These are phyloP conservation scores for Leptosphaerulina australis DNA, from an alignment of 2,329 filamentous ascomycete species.

Conservation along the genomic window DNA sequence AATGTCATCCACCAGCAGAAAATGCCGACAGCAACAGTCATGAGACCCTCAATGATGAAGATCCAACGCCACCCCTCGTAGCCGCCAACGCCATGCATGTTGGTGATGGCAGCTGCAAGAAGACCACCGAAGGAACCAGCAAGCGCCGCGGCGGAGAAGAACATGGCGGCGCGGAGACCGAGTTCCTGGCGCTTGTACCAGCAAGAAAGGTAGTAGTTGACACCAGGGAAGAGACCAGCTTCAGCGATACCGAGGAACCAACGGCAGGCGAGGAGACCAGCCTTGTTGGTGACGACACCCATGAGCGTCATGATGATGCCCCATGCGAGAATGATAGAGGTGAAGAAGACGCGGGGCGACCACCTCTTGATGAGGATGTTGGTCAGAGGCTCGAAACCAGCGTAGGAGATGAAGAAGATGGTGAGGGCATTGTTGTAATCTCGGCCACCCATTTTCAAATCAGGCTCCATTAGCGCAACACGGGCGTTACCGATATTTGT, in stretches of 20 bases:
- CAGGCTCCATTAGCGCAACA: constrained; percentile 42
- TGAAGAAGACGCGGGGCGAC: constrained; percentile 55
- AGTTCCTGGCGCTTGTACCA: constrained; percentile 62
- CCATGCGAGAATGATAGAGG: constrained; percentile 57
- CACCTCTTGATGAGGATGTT: constrained; percentile 68
- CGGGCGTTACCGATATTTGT: constrained; percentile 55
- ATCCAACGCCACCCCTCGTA: constrained; percentile 51
- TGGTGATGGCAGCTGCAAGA: constrained; percentile 63
- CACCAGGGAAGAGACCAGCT: constrained; percentile 48
- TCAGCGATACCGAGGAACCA: constrained; percentile 49
- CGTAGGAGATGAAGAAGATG: constrained; percentile 65
- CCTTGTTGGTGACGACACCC: constrained; percentile 52
- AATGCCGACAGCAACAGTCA: constrained; percentile 45
- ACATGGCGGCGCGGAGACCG: constrained; percentile 61
- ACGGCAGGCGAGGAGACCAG: constrained; percentile 44
- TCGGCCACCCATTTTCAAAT: constrained; percentile 55
- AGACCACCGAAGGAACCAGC: constrained; percentile 67
- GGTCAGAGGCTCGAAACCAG: constrained; percentile 59
- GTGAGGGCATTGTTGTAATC: constrained; percentile 70
- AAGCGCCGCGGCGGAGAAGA: constrained; percentile 64
- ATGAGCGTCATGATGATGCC: constrained; percentile 58
- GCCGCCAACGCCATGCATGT: constrained; percentile 63
- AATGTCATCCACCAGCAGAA: constrained; percentile 64
- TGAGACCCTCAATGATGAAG: constrained; percentile 48
- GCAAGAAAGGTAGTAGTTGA: constrained; percentile 63